A percentile compares a stretch with the other conserved stretches of the same genome.
phyloP scores from a whole-genome alignment of 23 red algal species.

The Gracilaria gracilis region DNA sequence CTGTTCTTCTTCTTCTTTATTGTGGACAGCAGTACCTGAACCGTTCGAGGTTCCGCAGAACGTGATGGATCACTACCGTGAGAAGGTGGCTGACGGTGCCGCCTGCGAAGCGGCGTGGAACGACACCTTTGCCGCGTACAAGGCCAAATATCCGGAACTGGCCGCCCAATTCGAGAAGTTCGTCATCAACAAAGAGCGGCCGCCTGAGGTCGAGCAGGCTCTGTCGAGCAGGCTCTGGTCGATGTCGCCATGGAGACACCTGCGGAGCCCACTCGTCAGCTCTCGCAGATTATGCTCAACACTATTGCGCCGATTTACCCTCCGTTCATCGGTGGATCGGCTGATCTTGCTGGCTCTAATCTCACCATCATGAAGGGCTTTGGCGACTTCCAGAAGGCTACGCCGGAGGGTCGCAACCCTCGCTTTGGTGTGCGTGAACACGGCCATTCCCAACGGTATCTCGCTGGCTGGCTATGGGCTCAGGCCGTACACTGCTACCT shows the following conservation, averaged over 20 bases:
- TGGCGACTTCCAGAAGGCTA: constrained; percentile 79
- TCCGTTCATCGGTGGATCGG: constrained; percentile 90
- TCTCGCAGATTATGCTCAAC: constrained; percentile 85
- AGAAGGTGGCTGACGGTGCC: constrained; percentile 76
- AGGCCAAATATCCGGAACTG: constrained; percentile 85
- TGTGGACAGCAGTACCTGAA: constrained; percentile 77
- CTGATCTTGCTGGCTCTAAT: constrained; percentile 93
- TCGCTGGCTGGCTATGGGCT: constrained; percentile 66
- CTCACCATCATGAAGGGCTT: constrained; percentile 93
- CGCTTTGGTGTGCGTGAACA: constrained; percentile 97
- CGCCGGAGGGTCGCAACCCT: constrained; percentile 73
- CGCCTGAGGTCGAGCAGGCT: constrained; percentile 73
- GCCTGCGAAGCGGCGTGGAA: constrained; percentile 74
- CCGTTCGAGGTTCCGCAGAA: constrained; percentile 90
- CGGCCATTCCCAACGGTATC: constrained; percentile 86
- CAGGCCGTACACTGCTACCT: constrained; percentile 92
- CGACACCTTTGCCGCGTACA: constrained; percentile 75
- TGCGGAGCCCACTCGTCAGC: constrained; percentile 85
- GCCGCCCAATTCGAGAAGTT: constrained; percentile 82
- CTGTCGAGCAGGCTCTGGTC: too few species aligned
- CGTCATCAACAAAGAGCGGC: constrained; percentile 80
- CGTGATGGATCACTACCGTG: constrained; percentile 84
- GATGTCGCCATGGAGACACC: constrained; percentile 56
- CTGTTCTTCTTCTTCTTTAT: too few species aligned
- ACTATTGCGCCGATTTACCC: constrained; percentile 89